Conservation (phyloP, 2,329 filamentous ascomycete species). For the Diplodia scrobiculata region DNA sequence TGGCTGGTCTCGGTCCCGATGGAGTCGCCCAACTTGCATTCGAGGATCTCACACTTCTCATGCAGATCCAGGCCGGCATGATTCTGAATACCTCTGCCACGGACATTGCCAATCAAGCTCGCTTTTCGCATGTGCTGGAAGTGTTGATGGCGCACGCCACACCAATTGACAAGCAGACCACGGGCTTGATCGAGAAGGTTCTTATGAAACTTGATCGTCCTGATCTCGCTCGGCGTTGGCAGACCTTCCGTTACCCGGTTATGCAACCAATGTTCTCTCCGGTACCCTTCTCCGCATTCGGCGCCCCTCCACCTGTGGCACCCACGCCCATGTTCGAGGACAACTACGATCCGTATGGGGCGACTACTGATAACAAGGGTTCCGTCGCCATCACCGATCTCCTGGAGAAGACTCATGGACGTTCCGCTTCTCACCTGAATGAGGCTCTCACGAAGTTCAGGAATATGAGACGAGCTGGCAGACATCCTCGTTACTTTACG, state of each 20-base stretch:
- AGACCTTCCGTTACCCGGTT: conserved; percentile 57
- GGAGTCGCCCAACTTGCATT: conserved; percentile 59
- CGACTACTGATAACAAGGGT: conserved; percentile 88
- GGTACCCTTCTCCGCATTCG: conserved; percentile 41
- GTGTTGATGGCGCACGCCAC: conserved; percentile 57
- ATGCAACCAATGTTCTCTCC: conserved; percentile 41
- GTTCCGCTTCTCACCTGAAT: conserved; percentile 71
- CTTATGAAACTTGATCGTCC: conserved; percentile 56
- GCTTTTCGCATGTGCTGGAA: conserved; percentile 65
- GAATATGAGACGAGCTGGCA: conserved; percentile 88
- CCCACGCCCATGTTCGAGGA: conserved; percentile 71
- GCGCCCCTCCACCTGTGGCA: conserved; percentile 55
- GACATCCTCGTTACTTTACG: conserved; percentile 92
- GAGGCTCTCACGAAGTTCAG: conserved; percentile 82
- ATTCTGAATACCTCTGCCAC: conserved; percentile 51
- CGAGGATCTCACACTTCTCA: conserved; percentile 59
- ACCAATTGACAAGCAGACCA: conserved; percentile 59
- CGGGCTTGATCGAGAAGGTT: conserved; percentile 60
- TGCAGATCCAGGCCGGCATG: conserved; percentile 61
- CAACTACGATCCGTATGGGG: conserved; percentile 85
- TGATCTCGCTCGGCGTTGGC: conserved; percentile 59
- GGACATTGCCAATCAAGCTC: conserved; percentile 61
- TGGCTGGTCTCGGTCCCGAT: conserved; percentile 62
- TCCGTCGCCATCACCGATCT: conserved; percentile 88
- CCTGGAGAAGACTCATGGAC: conserved; percentile 76